Evolutionary conservation across 2,329 filamentous ascomycete species (phyloP).

Genomic region (Pyricularia pennisetigena): DNA sequence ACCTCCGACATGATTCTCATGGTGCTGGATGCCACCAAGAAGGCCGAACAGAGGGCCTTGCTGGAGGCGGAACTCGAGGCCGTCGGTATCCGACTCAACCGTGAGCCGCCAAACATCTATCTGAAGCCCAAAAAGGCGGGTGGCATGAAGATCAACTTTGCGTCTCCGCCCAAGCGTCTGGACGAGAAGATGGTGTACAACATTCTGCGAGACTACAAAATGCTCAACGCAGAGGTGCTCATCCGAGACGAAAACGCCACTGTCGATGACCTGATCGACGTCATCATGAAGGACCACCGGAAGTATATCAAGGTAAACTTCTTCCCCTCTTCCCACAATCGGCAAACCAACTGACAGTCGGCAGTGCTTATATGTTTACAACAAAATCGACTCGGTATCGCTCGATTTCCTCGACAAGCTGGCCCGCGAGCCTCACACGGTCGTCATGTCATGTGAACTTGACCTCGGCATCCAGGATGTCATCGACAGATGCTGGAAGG

Average conservation of each 20-base stretch:
- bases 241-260: conserved; percentile 92
- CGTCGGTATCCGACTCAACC: conserved; percentile 87
- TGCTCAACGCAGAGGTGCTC: conserved; percentile 93
- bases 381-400: conserved; percentile 95
- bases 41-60: conserved; percentile 81
- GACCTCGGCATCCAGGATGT: conserved; percentile 91
- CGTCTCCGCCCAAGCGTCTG: conserved; percentile 74
- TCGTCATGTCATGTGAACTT: conserved; percentile 95
- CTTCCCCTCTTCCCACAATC: not conserved
- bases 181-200: conserved; percentile 99
- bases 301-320: conserved; percentile 70
- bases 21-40: conserved; percentile 94
- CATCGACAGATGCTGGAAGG: conserved; percentile 89
- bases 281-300: conserved; percentile 97
- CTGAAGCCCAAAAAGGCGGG: conserved; percentile 92
- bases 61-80: conserved; percentile 90
- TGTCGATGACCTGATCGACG: conserved; percentile 97
- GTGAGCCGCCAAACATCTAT: conserved; percentile 93
- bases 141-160: conserved; percentile 98
- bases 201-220: conserved; percentile 96
- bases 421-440: conserved; percentile 85
- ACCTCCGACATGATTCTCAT: conserved; percentile 96
- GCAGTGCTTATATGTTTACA: conserved; percentile 86
- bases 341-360: not conserved
- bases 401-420: conserved; percentile 89